phyloP scores from a whole-genome alignment of 2,329 filamentous ascomycete species.

The Anisogramma anomala region DNA sequence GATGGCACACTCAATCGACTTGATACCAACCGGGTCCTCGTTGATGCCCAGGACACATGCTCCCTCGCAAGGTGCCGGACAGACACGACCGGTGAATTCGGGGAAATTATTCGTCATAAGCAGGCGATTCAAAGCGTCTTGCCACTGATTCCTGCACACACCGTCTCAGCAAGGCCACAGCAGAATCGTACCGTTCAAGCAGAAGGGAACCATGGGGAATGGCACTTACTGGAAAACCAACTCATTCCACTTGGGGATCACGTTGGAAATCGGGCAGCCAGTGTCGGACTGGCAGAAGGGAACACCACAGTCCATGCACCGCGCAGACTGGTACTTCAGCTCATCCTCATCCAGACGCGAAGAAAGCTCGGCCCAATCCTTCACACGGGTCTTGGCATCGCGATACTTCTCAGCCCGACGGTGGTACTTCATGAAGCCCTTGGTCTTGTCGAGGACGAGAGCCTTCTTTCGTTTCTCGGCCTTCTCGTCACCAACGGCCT shows the following conservation, averaged over 20 bases:
- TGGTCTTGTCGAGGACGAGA: constrained; percentile 92
- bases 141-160: constrained; percentile 76
- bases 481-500: constrained; percentile 73
- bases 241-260: constrained; percentile 96
- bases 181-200: too few relatives aligned
- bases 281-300: constrained; percentile 96
- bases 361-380: constrained; percentile 89
- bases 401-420: constrained; percentile 91
- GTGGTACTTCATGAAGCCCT: constrained; percentile 94
- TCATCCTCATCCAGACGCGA: constrained; percentile 83
- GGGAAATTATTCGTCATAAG: constrained; percentile 98
- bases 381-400: constrained; percentile 67
- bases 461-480: constrained; percentile 83
- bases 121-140: constrained; percentile 79
- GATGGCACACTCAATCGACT: constrained; percentile 95
- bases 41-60: constrained; percentile 95
- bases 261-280: constrained; percentile 91
- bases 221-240: constrained; percentile 61
- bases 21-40: constrained; percentile 94
- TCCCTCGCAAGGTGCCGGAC: constrained; percentile 91
- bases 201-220: too few relatives aligned
- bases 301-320: constrained; percentile 98
- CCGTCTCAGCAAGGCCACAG: too few relatives aligned
- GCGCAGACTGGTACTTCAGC: constrained; percentile 89
- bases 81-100: constrained; percentile 94